Conservation (phyloP, 345 rosid species). For the Moricandia moricandioides region DNA sequence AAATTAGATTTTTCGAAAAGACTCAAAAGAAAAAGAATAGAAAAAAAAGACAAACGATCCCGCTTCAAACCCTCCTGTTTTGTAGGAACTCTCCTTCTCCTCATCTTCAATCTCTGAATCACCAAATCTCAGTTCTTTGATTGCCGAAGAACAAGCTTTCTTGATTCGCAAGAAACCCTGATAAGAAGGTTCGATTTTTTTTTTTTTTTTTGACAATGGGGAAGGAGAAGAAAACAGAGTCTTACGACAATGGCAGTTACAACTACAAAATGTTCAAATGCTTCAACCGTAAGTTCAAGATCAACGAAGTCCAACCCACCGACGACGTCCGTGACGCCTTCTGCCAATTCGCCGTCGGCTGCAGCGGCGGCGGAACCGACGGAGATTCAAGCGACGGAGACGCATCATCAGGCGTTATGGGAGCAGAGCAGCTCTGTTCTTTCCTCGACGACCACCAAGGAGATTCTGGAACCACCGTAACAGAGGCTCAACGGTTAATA, state of each 20-base stretch:
- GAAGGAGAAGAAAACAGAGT: conserved; percentile 41
- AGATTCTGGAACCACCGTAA: conserved; percentile 38
- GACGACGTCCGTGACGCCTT: conserved; percentile 60
- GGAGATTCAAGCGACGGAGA: conserved; percentile 41
- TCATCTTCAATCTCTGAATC: conserved; percentile 1
- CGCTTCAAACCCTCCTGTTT: conserved; percentile 52
- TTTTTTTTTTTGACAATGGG: conserved; percentile 34
- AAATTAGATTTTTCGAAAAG: conserved; percentile 7
- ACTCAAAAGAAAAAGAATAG: background rate
- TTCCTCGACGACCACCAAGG: conserved; percentile 65
- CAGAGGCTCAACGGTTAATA: conserved; percentile 58
- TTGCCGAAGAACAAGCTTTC: background rate
- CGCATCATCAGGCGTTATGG: conserved; percentile 37
- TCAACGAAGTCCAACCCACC: conserved; percentile 75
- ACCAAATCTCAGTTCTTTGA: conserved; percentile 32
- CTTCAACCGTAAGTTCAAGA: conserved; percentile 75
- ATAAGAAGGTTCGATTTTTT: too few species aligned
- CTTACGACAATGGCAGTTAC: conserved; percentile 41
- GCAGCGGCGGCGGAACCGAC: conserved; percentile 19
- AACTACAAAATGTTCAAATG: conserved; percentile 68
- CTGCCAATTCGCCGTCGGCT: conserved; percentile 38
- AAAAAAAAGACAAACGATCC: conserved; percentile 32
- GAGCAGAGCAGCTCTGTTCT: conserved; percentile 48
- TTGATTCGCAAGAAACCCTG: conserved; percentile 20
- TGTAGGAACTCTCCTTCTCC: conserved; percentile 15